These are phyloP conservation scores for Jaapia argillacea DNA, from an alignment of 768 basidiomycete species.

Conservation along the genomic window DNA sequence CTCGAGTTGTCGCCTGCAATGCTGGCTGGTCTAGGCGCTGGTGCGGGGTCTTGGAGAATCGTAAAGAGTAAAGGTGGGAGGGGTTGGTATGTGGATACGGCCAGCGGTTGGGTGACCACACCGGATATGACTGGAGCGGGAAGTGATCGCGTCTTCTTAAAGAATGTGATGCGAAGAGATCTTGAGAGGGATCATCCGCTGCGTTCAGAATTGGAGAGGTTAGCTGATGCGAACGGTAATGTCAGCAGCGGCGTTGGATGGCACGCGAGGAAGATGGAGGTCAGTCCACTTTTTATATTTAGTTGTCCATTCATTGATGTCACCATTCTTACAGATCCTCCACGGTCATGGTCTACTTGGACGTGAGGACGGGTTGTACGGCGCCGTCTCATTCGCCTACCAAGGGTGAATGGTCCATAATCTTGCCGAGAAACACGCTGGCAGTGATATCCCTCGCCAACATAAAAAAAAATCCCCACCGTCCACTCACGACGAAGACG, in stretches of 20 bases:
- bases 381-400: constrained; percentile 91
- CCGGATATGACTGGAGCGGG: neutral
- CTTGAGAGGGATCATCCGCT: constrained; percentile 53
- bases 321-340: constrained; percentile 30
- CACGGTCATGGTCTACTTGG: constrained; percentile 88
- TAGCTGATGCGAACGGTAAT: constrained; percentile 78
- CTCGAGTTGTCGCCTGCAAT: constrained; percentile 74
- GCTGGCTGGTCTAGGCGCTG: constrained; percentile 63
- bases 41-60: constrained; percentile 80
- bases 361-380: constrained; percentile 88
- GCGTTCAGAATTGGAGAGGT: constrained; percentile 56
- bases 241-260: constrained; percentile 90
- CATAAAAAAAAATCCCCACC: too few relatives aligned
- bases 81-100: constrained; percentile 92
- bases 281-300: constrained; percentile 25
- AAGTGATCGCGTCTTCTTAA: constrained; percentile 20
- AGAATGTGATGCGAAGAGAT: constrained; percentile 36
- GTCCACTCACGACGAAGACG: too few relatives aligned
- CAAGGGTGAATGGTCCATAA: constrained; percentile 58
- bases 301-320: constrained; percentile 1
- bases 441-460: too few relatives aligned
- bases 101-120: constrained; percentile 68
- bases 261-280: constrained; percentile 97
- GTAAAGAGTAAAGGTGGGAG: constrained; percentile 88
- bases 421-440: too few relatives aligned